phyloP scores from a whole-genome alignment of 306 rosid genomes.

The Malus asiatica region DNA sequence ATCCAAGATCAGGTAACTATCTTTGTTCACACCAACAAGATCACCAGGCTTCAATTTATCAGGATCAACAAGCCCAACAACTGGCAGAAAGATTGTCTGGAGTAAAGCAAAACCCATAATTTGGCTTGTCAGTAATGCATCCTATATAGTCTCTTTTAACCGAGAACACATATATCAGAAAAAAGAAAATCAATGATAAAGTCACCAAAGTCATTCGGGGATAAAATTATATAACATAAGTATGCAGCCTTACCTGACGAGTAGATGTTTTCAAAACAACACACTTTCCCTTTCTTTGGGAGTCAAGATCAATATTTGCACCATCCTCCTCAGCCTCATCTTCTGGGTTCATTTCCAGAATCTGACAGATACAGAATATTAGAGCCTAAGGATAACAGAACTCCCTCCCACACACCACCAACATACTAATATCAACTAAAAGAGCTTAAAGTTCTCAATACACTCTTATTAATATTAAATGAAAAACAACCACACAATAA shows the following conservation, averaged over 20 bases:
- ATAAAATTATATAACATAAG: neutral
- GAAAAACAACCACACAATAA: neutral
- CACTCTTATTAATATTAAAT: neutral
- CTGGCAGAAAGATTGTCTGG: constrained; percentile 96
- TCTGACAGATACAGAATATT: constrained; percentile 32
- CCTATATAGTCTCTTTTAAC: neutral
- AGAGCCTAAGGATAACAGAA: neutral
- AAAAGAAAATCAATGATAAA: neutral
- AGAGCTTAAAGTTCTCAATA: neutral
- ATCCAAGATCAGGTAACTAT: constrained; percentile 91
- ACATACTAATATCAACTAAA: too few relatives aligned
- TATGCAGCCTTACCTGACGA: constrained; percentile 50
- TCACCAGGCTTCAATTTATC: constrained; percentile 90
- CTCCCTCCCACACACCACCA: neutral
- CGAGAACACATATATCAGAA: neutral
- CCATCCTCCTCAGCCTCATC: constrained; percentile 97
- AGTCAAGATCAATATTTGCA: constrained; percentile 94
- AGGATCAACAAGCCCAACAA: constrained; percentile 97
- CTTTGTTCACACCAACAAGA: constrained; percentile 96
- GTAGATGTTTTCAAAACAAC: constrained; percentile 92
- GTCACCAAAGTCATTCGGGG: neutral
- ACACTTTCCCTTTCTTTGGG: constrained; percentile 90
- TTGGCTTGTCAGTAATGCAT: neutral
- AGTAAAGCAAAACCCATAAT: constrained; percentile 14
- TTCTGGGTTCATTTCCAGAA: constrained; percentile 95